phyloP scores from a whole-genome alignment of 805 yeast genomes.

The Saturnispora gosingensis region DNA sequence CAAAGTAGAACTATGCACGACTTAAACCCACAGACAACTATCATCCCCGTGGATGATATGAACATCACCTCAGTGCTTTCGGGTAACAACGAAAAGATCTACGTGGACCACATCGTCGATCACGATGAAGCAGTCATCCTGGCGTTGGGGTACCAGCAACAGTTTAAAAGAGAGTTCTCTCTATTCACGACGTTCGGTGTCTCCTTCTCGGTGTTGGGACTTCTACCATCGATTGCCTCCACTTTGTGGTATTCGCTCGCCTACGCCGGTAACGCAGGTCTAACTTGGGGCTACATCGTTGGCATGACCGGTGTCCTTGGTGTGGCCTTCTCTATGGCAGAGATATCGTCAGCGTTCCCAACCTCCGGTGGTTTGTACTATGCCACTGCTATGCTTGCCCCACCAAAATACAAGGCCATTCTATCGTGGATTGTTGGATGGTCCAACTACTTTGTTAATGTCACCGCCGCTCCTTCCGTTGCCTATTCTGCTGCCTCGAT shows the following conservation, averaged over 20 bases:
- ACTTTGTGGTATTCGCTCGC: slow-evolving; percentile 52
- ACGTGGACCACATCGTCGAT: slow-evolving; percentile 39
- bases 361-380: slow-evolving; percentile 63
- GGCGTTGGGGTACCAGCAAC: slow-evolving; percentile 57
- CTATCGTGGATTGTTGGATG: slow-evolving; percentile 57
- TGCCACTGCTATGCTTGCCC: slow-evolving; percentile 55
- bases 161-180: slow-evolving; percentile 53
- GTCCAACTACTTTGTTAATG: slow-evolving; percentile 56
- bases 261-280: slow-evolving; percentile 53
- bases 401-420: slow-evolving; percentile 42
- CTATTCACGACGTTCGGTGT: slow-evolving; percentile 50
- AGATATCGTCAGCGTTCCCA: slow-evolving; percentile 56
- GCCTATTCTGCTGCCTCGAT: slow-evolving; percentile 47
- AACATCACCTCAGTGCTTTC: slow-evolving; percentile 19
- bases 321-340: slow-evolving; percentile 57
- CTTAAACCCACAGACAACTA: slow-evolving; percentile 17
- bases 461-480: slow-evolving; percentile 54
- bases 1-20: background rate
- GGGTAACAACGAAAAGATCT: slow-evolving; percentile 18
- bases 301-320: slow-evolving; percentile 47
- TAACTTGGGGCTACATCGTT: slow-evolving; percentile 54
- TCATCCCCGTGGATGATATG: slow-evolving; percentile 21
- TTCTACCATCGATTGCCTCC: slow-evolving; percentile 59
- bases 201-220: slow-evolving; percentile 55
- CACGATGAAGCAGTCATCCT: slow-evolving; percentile 44